phyloP scores from a whole-genome alignment of 1,284 basidiomycete species.

The Trametes versicolor region DNA sequence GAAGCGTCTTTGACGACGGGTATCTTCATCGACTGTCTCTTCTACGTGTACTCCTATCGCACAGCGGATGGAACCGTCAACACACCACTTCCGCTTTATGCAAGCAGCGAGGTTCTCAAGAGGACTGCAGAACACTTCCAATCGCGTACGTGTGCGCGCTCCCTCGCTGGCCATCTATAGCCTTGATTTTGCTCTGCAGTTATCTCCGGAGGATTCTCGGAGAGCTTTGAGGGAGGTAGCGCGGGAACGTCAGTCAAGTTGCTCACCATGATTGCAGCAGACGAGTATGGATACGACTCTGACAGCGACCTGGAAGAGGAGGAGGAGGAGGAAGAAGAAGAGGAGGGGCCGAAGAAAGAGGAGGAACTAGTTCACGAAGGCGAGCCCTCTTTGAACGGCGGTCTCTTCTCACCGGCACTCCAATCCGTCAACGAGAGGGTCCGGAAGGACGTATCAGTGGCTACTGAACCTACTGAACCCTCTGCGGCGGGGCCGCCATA shows the following conservation, averaged over 20 bases:
- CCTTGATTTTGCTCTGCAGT: neutral
- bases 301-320: conserved; percentile 28
- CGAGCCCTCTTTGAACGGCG: neutral
- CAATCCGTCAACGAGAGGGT: neutral
- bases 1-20: conserved; percentile 2
- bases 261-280: neutral
- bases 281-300: conserved; percentile 23
- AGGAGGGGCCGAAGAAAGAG: conserved; percentile 1
- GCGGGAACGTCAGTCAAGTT: neutral
- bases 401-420: neutral
- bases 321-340: neutral
- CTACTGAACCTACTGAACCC: neutral
- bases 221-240: neutral
- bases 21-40: conserved; percentile 8
- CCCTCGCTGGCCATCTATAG: neutral
- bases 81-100: conserved; percentile 4
- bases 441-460: neutral
- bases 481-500: neutral
- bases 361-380: neutral
- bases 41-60: conserved; percentile 10
- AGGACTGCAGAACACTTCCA: conserved; percentile 8
- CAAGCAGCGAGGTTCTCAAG: conserved; percentile 4
- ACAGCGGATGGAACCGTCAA: neutral
- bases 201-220: conserved; percentile 5
- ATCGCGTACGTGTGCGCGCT: neutral